Conservation (phyloP, 2,329 filamentous ascomycete genomes). For the Clonostachys chloroleuca region DNA sequence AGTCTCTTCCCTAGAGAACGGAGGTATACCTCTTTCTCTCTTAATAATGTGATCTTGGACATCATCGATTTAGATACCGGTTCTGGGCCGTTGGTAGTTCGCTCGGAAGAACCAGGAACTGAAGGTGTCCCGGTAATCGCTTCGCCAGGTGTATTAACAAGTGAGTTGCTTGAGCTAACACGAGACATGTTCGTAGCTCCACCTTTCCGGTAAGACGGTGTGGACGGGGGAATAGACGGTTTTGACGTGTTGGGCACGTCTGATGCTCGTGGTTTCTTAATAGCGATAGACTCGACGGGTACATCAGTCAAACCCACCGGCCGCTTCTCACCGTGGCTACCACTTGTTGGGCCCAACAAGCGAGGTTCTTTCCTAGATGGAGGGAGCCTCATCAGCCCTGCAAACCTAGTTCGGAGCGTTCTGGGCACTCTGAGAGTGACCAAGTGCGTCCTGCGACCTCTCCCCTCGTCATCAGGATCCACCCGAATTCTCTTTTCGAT, state of each 20-base stretch:
- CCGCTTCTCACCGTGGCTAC: conserved; percentile 32
- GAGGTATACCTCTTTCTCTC: conserved; percentile 29
- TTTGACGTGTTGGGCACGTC: conserved; percentile 24
- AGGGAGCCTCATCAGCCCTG: conserved; percentile 39
- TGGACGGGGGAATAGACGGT: conserved; percentile 39
- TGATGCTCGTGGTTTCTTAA: conserved; percentile 36
- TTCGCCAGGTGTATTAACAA: conserved; percentile 45
- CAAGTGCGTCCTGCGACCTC: conserved; percentile 22
- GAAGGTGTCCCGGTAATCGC: conserved; percentile 24
- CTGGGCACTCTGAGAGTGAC: conserved; percentile 47
- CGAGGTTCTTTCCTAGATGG: conserved; percentile 28
- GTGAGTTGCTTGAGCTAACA: conserved; percentile 47
- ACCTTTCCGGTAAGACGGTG: conserved; percentile 40
- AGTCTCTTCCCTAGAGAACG: conserved; percentile 39
- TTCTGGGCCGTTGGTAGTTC: background rate
- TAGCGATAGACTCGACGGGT: conserved; percentile 23
- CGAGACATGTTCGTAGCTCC: conserved; percentile 45
- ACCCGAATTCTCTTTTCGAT: background rate
- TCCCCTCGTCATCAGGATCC: conserved; percentile 9
- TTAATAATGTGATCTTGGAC: conserved; percentile 7
- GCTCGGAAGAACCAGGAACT: background rate
- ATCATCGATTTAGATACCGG: background rate
- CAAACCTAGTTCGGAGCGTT: conserved; percentile 34
- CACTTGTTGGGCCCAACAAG: conserved; percentile 19
- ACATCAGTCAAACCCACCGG: conserved; percentile 30